These are phyloP conservation scores for Mycena vulgaris DNA, from an alignment of 768 basidiomycete genomes.

Conservation along the genomic window DNA sequence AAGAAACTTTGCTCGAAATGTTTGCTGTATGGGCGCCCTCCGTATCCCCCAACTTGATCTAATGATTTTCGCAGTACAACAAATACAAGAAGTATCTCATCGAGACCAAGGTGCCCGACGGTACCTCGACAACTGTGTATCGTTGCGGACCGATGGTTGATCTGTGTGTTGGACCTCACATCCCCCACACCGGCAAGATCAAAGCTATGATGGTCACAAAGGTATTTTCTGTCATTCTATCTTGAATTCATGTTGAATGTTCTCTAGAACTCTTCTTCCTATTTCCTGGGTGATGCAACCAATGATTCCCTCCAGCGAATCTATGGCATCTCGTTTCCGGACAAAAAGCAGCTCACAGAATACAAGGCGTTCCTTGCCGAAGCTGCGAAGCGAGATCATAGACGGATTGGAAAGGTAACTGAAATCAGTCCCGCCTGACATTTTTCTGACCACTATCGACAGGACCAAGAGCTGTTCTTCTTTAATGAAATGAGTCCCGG, in stretches of 20 bases:
- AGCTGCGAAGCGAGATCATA: constrained; percentile 97
- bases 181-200: constrained; percentile 97
- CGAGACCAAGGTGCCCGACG: constrained; percentile 95
- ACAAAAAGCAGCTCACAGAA: constrained; percentile 94
- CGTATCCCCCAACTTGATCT: constrained; percentile 19
- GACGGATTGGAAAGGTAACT: constrained; percentile 90
- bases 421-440: constrained; percentile 5
- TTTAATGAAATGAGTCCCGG: constrained; percentile 98
- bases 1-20: constrained; percentile 97
- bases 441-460: constrained; percentile 23
- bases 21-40: constrained; percentile 77
- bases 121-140: constrained; percentile 97
- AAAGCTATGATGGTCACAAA: constrained; percentile 98
- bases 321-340: constrained; percentile 99
- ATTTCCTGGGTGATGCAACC: constrained; percentile 94
- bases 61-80: constrained; percentile 82
- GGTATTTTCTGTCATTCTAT: constrained; percentile 55
- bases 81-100: constrained; percentile 98
- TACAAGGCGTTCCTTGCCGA: constrained; percentile 97
- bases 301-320: constrained; percentile 97
- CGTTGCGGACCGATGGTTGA: constrained; percentile 99
- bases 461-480: constrained; percentile 98
- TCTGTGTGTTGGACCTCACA: constrained; percentile 96
- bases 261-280: constrained; percentile 92
- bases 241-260: constrained; percentile 4